Evolutionary conservation across 2,329 filamentous ascomycete genomes (phyloP).

Genomic region (Trichoderma atroviride): DNA sequence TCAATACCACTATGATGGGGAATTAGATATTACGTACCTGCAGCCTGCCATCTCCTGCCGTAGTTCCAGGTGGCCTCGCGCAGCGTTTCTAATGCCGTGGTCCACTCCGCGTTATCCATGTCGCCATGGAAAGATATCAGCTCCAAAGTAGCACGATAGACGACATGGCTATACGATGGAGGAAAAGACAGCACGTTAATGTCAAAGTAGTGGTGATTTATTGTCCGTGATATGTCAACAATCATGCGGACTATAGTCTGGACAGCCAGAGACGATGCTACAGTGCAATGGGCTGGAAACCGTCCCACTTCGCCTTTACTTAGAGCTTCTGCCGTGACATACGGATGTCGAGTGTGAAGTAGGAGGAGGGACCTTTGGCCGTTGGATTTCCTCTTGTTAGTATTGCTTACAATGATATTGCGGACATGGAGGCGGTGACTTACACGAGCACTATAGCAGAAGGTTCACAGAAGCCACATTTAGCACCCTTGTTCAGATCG

Average conservation of each 20-base stretch:
- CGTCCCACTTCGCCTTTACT: background rate
- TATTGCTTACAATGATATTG: background rate
- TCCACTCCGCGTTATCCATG: slow-evolving; percentile 18
- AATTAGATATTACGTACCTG: background rate
- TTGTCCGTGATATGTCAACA: slow-evolving; percentile 11
- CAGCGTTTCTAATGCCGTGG: background rate
- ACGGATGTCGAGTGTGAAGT: background rate
- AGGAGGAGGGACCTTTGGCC: background rate
- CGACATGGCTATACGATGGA: slow-evolving; percentile 17
- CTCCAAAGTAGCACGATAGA: slow-evolving; percentile 15
- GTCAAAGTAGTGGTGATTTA: slow-evolving; percentile 4
- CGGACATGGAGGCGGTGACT: background rate
- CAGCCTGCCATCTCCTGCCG: slow-evolving; percentile 21
- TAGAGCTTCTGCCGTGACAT: background rate
- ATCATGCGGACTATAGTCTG: slow-evolving; percentile 19
- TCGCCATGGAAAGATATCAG: slow-evolving; percentile 16
- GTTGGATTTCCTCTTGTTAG: background rate
- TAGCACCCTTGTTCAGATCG: background rate
- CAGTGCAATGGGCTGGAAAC: background rate
- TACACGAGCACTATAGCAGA: slow-evolving; percentile 13
- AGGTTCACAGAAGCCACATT: slow-evolving; percentile 16
- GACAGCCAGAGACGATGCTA: background rate
- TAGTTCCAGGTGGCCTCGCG: slow-evolving; percentile 19
- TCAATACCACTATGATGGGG: background rate
- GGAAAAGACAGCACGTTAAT: slow-evolving; percentile 8